Conservation (phyloP, 768 basidiomycete genomes). For the Crassisporium funariophilum region DNA sequence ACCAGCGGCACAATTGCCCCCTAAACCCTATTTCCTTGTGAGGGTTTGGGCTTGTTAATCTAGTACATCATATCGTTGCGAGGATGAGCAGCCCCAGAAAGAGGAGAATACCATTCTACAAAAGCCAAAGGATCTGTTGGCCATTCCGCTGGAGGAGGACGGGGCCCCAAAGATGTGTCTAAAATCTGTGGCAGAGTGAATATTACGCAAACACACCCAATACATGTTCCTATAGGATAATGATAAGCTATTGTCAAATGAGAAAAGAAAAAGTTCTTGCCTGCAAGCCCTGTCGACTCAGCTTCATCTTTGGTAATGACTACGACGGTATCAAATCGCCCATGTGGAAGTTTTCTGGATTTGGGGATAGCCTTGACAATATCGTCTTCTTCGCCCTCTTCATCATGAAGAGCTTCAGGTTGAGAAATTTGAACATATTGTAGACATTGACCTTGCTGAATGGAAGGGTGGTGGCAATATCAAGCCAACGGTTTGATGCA, state of each 20-base stretch:
- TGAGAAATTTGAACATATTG: constrained; percentile 25
- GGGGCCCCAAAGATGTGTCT: neutral
- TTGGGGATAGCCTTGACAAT: no score
- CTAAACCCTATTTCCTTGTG: constrained; percentile 4
- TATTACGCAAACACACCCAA: constrained; percentile 22
- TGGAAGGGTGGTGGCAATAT: constrained; percentile 13
- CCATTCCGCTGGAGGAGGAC: no score
- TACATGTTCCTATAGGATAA: constrained; percentile 12
- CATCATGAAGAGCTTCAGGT: constrained; percentile 13
- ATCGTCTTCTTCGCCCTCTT: no score
- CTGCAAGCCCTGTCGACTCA: constrained; percentile 22
- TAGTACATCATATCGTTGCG: constrained; percentile 14
- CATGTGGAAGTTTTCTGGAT: no score
- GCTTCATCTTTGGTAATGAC: constrained; percentile 15
- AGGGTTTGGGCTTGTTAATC: constrained; percentile 6
- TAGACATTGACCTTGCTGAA: constrained; percentile 23
- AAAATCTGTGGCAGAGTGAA: constrained; percentile 19
- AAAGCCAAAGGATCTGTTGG: constrained; percentile 17
- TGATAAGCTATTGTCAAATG: neutral
- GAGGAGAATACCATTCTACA: constrained; percentile 15
- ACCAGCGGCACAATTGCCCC: constrained; percentile 30
- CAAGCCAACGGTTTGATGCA: neutral
- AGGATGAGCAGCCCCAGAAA: neutral
- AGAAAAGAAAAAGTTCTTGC: constrained; percentile 3
- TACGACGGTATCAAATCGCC: no score